Base-by-base conservation (phyloP, 192 early-diverging fungal genomes). In the Coemansia sp. region DNA sequence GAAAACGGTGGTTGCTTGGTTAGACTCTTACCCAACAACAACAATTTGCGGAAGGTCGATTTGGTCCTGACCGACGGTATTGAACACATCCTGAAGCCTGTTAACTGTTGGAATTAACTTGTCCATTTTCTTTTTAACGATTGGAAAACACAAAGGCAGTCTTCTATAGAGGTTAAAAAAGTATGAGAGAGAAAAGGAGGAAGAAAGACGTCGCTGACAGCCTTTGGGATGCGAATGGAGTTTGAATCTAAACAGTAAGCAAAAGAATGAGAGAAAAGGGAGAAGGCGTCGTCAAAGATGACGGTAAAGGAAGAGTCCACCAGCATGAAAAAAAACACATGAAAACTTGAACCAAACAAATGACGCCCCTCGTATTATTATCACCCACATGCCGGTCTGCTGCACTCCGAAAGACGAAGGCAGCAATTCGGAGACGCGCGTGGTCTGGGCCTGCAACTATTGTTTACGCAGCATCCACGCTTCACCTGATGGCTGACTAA, bases 1-100 rank as follows among this genome's bases (percentile, higher is more conserved):
- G n/a, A n/a, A n/a, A n/a, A 10, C 13, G 13, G 15, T 6, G 41
- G 15, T 6, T n/a, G 13, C n/a, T 44, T 13, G 15, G 15, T 44
- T 44, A 11, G 19, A 33, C 20, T 61, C 71, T 60, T 78, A 82
- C 81, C 91, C 91, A 38, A 93, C 88, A 8, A 91, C 90, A 17
- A 90, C 89, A 37, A 93, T 93, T 78, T 92, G 87, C 11, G 91
- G 91, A 34, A 92, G 63, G 78, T 92, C 91, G 66, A 92, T 83
- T 50, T 85, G 82, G 58, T 88, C 87, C 59, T 86, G 79, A 52
- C 88, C 87, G 59, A 91, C 85, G 30, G 88, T 87, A 57, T 85
- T 86, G 73, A 91, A 88, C 44, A 92, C 88, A 54, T 91, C 88
- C 76, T 92, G 91, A 20, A 92, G 84, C 70, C 85, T 89, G 68